These are phyloP conservation scores for Begonia fuchsioides DNA, from an alignment of 306 rosid species.

Conservation along the genomic window DNA sequence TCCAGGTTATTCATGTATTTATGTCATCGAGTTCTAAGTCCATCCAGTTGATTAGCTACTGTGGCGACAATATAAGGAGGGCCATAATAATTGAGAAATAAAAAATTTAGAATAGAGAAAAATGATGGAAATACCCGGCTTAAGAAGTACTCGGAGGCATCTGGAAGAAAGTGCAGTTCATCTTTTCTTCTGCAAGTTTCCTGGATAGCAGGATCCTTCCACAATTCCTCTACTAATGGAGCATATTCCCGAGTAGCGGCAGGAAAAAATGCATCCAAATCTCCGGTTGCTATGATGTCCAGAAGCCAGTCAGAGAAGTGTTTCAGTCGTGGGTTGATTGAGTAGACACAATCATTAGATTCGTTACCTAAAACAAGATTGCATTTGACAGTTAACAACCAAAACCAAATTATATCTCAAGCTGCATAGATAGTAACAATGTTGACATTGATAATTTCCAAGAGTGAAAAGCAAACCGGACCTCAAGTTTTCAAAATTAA, in stretches of 20 bases:
- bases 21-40: no score
- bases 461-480: no score
- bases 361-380: neutral
- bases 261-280: constrained; percentile 95
- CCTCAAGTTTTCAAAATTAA: no score
- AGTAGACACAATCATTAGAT: constrained; percentile 21
- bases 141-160: constrained; percentile 81
- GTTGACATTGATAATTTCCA: no score
- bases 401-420: no score
- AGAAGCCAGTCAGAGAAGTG: constrained; percentile 97
- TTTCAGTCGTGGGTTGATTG: constrained; percentile 86
- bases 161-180: constrained; percentile 91
- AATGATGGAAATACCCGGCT: constrained; percentile 47
- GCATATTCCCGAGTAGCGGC: constrained; percentile 99
- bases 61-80: no score
- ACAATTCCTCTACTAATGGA: constrained; percentile 93
- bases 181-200: constrained; percentile 81
- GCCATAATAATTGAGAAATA: neutral
- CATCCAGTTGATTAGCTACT: no score
- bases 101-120: constrained; percentile 7
- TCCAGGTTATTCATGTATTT: no score
- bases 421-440: no score
- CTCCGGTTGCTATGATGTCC: constrained; percentile 96
- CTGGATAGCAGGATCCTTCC: constrained; percentile 94
- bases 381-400: neutral